Evolutionary conservation across 148 eudicot species (phyloP), one percentile per base, ranked within the genome.

Genomic region (Vaccinium myrtillus): DNA sequence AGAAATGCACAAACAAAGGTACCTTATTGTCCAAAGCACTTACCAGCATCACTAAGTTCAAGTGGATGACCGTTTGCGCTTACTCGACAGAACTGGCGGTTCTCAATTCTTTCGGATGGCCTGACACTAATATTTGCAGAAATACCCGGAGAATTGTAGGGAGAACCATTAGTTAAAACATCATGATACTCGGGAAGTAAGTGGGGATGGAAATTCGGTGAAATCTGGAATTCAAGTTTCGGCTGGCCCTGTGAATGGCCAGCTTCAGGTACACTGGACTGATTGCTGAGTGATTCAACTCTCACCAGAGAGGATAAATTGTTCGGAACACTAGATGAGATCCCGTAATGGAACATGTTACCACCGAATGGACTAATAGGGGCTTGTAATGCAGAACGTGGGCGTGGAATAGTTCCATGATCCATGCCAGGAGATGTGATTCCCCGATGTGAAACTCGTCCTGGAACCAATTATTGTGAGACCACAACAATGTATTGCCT

Each of bases 291-390:
- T 77, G 92, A 78, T 84, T 92, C 94, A 87, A 79, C 90, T 86
- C 92, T 87, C 82, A 88, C 21, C 76, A 86, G 87, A 78, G 95
- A 94, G 63, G 91, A 84, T 79, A 92, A 87, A 83, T 89, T 87
- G 79, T 87, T 87, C 36, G 95, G 92, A 32, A 91, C 95, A 85
- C 93, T 92, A 77, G 95, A 89, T 59, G 95, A 91, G 83, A 92
- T 87, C 58, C 89, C 96, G 65, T 82, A 87, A 80, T 83, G 87
- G 43, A 87, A 83, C 81, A 82, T 69, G 83, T 77, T 88, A 21
- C 86, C 92, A 73, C 85, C 25, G 49, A 75, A 82, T 81, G 92
- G 90, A 89, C 83, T 84, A 32, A 85, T 32, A 81, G 89, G 83
- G 71, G 86, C 75, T 84, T 85, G 84, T 32, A 71, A 87, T 55